phyloP scores from a whole-genome alignment of 352 stramenopile species.

The Elongisporangium undulatum region DNA sequence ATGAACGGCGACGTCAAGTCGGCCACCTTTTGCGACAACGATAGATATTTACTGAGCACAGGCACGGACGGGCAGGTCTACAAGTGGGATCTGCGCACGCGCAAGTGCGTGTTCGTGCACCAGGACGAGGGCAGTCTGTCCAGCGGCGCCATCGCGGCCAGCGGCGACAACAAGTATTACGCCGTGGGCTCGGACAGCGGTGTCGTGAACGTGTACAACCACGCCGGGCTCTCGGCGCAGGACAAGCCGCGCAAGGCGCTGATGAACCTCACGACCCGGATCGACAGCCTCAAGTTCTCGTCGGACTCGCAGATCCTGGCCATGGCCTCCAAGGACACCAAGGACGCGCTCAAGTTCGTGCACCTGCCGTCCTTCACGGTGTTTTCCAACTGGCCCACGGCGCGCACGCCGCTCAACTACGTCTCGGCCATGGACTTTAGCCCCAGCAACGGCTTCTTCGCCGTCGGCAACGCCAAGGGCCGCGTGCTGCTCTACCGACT shows the following conservation, averaged over 20 bases:
- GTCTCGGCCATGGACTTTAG: conserved; percentile 96
- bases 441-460: conserved; percentile 91
- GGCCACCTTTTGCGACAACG: conserved; percentile 90
- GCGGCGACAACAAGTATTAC: conserved; percentile 62
- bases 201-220: conserved; percentile 97
- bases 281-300: conserved; percentile 91
- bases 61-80: conserved; percentile 96
- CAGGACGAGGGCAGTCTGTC: conserved; percentile 83
- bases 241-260: conserved; percentile 90
- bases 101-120: conserved; percentile 75
- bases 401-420: conserved; percentile 95
- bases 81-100: conserved; percentile 92
- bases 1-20: conserved; percentile 93
- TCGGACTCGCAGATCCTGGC: conserved; percentile 92
- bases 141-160: conserved; percentile 78
- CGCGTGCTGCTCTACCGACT: conserved; percentile 96
- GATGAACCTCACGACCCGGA: conserved; percentile 95
- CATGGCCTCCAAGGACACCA: conserved; percentile 88
- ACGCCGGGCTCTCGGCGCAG: conserved; percentile 37
- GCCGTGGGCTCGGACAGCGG: conserved; percentile 95
- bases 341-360: conserved; percentile 94
- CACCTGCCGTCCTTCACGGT: conserved; percentile 94
- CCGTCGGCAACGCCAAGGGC: conserved; percentile 95
- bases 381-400: conserved; percentile 98
- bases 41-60: conserved; percentile 91